Percentiles rank a stretch among this genome's conserved stretches.
phyloP scores from a whole-genome alignment of 2,329 filamentous ascomycete species.

The Dactylellina cionopaga region DNA sequence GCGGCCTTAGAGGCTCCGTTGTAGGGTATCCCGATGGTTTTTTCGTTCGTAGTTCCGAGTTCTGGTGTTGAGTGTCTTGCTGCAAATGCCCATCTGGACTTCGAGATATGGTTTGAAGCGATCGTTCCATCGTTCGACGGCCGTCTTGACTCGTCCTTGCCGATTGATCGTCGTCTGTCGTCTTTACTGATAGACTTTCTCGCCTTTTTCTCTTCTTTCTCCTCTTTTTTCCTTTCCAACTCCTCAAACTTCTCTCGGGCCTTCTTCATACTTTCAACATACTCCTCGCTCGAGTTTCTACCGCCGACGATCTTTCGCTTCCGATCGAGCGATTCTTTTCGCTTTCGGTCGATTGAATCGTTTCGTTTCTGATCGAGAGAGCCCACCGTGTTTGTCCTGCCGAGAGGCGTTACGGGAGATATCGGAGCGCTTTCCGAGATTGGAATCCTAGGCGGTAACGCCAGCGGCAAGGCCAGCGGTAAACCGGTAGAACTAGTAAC shows the following conservation, averaged over 20 bases:
- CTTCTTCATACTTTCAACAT: slow-evolving; percentile 41
- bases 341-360: slow-evolving; percentile 35
- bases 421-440: slow-evolving; percentile 44
- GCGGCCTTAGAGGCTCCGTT: slow-evolving; percentile 7
- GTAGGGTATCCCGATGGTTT: slow-evolving; percentile 49
- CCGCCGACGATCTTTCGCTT: slow-evolving; percentile 47
- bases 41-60: slow-evolving; percentile 38
- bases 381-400: slow-evolving; percentile 26
- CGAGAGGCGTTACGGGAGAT: slow-evolving; percentile 31
- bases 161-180: slow-evolving; percentile 32
- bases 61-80: slow-evolving; percentile 43
- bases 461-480: slow-evolving; percentile 26
- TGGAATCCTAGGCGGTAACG: slow-evolving; percentile 38
- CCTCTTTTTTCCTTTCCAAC: slow-evolving; percentile 39
- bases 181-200: slow-evolving; percentile 49
- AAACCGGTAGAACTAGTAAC: slow-evolving; percentile 48
- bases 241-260: slow-evolving; percentile 46
- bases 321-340: slow-evolving; percentile 47
- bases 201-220: slow-evolving; percentile 39
- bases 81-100: slow-evolving; percentile 26
- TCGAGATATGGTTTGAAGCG: slow-evolving; percentile 19
- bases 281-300: slow-evolving; percentile 41
- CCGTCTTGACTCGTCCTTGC: slow-evolving; percentile 47
- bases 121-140: slow-evolving; percentile 44
- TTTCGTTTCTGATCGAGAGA: slow-evolving; percentile 38